Conservation (phyloP, 352 stramenopile species). For the Pythium volutum region DNA sequence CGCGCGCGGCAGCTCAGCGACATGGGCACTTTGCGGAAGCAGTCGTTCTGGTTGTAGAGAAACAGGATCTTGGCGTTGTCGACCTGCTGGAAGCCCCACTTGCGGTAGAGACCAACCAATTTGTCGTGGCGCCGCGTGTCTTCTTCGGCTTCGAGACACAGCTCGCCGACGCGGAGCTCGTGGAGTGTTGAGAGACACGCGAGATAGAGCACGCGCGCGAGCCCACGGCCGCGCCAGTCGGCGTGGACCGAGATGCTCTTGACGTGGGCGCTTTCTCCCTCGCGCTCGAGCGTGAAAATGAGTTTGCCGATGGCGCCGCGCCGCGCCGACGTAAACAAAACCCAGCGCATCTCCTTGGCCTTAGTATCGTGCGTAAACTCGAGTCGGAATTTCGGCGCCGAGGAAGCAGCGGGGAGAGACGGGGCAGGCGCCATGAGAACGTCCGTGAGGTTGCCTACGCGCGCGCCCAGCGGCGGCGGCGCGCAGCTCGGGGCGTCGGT, state of each 20-base stretch:
- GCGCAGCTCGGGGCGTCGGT: neutral
- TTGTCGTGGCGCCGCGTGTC: conserved; percentile 36
- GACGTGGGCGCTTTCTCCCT: conserved; percentile 53
- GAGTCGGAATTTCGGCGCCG: conserved; percentile 51
- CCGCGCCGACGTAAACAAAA: conserved; percentile 65
- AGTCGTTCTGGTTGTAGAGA: conserved; percentile 83
- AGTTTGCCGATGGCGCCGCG: conserved; percentile 74
- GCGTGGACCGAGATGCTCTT: conserved; percentile 73
- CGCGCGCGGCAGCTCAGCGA: conserved; percentile 39
- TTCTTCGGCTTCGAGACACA: conserved; percentile 34
- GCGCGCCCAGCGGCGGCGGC: conserved; percentile 26
- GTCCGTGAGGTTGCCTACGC: conserved; percentile 40
- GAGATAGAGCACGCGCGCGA: conserved; percentile 78
- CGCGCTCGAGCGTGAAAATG: conserved; percentile 75
- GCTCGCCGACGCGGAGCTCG: conserved; percentile 45
- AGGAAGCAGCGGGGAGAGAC: neutral
- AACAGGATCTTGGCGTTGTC: conserved; percentile 65
- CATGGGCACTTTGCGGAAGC: conserved; percentile 86
- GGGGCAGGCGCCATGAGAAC: conserved; percentile 30
- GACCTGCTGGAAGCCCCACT: conserved; percentile 62
- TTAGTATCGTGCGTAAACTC: conserved; percentile 64
- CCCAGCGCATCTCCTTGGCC: conserved; percentile 78
- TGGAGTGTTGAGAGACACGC: conserved; percentile 61
- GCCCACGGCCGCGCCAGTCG: conserved; percentile 63
- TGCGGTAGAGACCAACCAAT: conserved; percentile 67